Evolutionary conservation across 1,284 basidiomycete species (phyloP).

Genomic region (Pterulicium gracile): DNA sequence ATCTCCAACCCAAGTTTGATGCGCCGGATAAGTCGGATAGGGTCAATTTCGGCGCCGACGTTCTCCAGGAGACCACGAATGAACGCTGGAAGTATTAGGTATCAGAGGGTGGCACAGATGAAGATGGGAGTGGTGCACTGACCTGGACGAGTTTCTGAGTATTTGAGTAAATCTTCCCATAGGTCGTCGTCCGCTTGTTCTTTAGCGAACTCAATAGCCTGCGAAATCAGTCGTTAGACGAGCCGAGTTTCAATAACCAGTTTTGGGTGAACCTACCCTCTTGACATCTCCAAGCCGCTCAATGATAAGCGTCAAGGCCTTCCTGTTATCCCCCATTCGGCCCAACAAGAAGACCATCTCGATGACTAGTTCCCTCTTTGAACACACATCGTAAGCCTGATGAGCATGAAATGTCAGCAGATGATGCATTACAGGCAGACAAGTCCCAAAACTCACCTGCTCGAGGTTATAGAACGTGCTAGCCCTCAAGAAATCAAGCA

Average conservation of each 20-base stretch:
- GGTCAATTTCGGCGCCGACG: slow-evolving; percentile 93
- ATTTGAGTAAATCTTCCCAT: slow-evolving; percentile 93
- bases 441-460: slow-evolving; percentile 31
- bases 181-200: slow-evolving; percentile 96
- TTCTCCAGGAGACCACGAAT: slow-evolving; percentile 93
- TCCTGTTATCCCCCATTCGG: slow-evolving; percentile 94
- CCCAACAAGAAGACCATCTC: slow-evolving; percentile 99
- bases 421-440: neutral
- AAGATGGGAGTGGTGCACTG: slow-evolving; percentile 17
- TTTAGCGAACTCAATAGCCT: slow-evolving; percentile 98
- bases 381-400: slow-evolving; percentile 84
- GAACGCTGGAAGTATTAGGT: slow-evolving; percentile 55
- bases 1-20: slow-evolving; percentile 97
- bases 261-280: slow-evolving; percentile 40
- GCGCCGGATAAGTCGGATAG: slow-evolving; percentile 85
- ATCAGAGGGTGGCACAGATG: too few species aligned
- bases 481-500: slow-evolving; percentile 88
- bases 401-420: slow-evolving; percentile 2
- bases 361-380: slow-evolving; percentile 76
- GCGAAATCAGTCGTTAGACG: neutral
- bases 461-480: slow-evolving; percentile 92
- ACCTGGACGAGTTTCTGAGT: slow-evolving; percentile 91
- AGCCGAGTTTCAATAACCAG: neutral
- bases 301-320: slow-evolving; percentile 91
- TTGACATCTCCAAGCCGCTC: slow-evolving; percentile 91